Evolutionary conservation across 1,284 basidiomycete species (phyloP), one percentile per base, ranked within the genome.

Genomic region (Bondarzewia mesenterica): DNA sequence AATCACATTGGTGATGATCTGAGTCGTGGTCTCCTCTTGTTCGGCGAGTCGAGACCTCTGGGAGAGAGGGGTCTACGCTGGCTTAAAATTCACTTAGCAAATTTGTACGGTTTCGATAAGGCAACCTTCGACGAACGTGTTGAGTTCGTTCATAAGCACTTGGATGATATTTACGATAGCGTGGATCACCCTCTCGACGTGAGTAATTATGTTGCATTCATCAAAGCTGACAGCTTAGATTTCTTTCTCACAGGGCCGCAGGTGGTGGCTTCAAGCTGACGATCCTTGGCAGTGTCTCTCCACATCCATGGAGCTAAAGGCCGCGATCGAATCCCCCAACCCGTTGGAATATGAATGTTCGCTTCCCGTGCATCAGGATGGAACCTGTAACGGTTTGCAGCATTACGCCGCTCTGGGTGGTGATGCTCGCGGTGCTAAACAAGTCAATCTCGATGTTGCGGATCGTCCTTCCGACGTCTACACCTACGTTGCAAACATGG

Each of bases 281-380:
- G 94, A 99, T 61, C 93, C 93, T 7, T 99, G 94, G 93, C 95
- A 99, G 67, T 95, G 89, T 63, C 83, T 99, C 21, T 89, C 94
- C 2, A 80, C 89, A 1, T 98, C 93, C 69, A 83, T 86, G 59
- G 95, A 99, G 62, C 75, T 99, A 12, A 74, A 75, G 43, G 75
- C 74, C 0, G 95, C 96, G 2, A 71, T 93, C 0, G 75, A 85
- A 27, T 86, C 86, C 0, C 73, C 74, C 1, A 78, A 93, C 54
- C 93, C 95, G 0, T 70, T 73, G 29, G 66, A 69, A 21, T 97
- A 79, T 69, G 69, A 77, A 57, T 92, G 85, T 3, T 67, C 72
- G n/a, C 73, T 97, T 15, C 96, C 96, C 0, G 81, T 98, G 6
- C 96, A 99, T 64, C 96, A 99, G 68, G 96, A 99, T 60, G 96